phyloP scores from a whole-genome alignment of 495 filamentous ascomycete genomes.

The Penicillium bialowiezense region DNA sequence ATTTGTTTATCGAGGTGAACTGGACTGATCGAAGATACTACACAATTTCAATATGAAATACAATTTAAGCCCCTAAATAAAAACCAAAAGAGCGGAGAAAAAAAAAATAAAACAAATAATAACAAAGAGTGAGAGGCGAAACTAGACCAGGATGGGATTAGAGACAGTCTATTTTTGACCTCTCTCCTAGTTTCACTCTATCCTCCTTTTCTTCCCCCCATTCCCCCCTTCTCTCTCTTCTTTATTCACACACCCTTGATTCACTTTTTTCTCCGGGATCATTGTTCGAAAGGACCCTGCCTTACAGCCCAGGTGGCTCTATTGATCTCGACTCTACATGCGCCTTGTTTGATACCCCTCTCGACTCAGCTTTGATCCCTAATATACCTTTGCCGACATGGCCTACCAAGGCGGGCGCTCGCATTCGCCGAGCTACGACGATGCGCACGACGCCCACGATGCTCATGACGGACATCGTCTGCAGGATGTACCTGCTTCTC shows the following conservation, averaged over 20 bases:
- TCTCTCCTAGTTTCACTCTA: constrained; percentile 12
- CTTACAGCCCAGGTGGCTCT: constrained; percentile 4
- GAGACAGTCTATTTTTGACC: constrained; percentile 28
- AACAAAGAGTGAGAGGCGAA: neutral
- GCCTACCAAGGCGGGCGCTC: constrained; percentile 48
- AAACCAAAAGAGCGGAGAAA: neutral
- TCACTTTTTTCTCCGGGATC: neutral
- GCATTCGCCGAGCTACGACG: constrained; percentile 37
- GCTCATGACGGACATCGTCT: constrained; percentile 56
- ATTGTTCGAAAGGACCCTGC: neutral
- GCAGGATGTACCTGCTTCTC: constrained; percentile 57
- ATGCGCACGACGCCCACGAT: constrained; percentile 10
- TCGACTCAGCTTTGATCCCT: constrained; percentile 11
- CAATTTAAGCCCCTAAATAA: neutral
- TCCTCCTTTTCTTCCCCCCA: constrained; percentile 11
- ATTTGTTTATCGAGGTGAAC: too few relatives aligned
- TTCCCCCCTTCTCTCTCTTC: constrained; percentile 7
- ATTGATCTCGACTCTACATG: neutral
- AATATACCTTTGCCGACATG: constrained; percentile 33
- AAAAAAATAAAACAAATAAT: constrained; percentile 2
- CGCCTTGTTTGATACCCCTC: constrained; percentile 10
- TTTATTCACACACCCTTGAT: constrained; percentile 9
- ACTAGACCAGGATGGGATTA: constrained; percentile 16
- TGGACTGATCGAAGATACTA: too few relatives aligned
- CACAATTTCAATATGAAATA: too few relatives aligned